A percentile compares a stretch with the other conserved stretches of the same genome.
Conservation (phyloP, 2,329 filamentous ascomycete species). For the Ophiostoma himal-ulmi region DNA sequence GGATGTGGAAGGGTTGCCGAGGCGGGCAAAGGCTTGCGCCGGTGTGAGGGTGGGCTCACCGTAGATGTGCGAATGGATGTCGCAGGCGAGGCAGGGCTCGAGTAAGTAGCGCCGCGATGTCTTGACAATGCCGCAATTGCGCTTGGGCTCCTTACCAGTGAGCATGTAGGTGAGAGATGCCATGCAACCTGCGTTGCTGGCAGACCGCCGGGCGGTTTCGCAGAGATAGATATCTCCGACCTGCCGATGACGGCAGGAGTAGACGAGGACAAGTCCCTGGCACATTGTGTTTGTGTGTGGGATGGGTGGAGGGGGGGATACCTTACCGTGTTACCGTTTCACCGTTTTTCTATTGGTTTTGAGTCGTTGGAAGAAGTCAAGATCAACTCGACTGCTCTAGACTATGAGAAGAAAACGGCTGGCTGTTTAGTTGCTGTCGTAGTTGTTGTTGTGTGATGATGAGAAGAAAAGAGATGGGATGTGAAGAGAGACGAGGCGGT, state of each 20-base stretch:
- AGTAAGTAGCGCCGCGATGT: background rate
- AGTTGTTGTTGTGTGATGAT: background rate
- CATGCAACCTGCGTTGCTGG: slow-evolving; percentile 13
- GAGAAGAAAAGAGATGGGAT: background rate
- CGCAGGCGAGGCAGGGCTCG: slow-evolving; percentile 18
- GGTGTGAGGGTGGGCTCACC: background rate
- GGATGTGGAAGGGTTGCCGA: background rate
- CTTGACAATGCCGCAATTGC: slow-evolving; percentile 8
- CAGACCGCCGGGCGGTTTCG: background rate
- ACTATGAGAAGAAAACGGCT: background rate
- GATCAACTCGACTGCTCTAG: background rate
- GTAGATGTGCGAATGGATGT: too few species aligned
- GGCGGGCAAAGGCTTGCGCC: background rate
- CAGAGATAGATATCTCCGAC: slow-evolving; percentile 10
- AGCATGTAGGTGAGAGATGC: slow-evolving; percentile 7
- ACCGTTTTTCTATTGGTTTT: background rate
- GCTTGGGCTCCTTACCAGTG: background rate
- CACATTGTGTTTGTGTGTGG: slow-evolving; percentile 18
- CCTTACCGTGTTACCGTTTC: background rate
- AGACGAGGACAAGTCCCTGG: slow-evolving; percentile 16
- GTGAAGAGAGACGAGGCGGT: background rate
- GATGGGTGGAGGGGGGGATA: background rate
- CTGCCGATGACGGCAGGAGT: slow-evolving; percentile 20
- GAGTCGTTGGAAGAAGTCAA: background rate
- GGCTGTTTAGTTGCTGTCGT: background rate